A percentile compares a stretch with the other conserved stretches of the same genome.
These are phyloP conservation scores for Rhododendron griersonianum DNA, from an alignment of 148 eudicot species.

Conservation along the genomic window DNA sequence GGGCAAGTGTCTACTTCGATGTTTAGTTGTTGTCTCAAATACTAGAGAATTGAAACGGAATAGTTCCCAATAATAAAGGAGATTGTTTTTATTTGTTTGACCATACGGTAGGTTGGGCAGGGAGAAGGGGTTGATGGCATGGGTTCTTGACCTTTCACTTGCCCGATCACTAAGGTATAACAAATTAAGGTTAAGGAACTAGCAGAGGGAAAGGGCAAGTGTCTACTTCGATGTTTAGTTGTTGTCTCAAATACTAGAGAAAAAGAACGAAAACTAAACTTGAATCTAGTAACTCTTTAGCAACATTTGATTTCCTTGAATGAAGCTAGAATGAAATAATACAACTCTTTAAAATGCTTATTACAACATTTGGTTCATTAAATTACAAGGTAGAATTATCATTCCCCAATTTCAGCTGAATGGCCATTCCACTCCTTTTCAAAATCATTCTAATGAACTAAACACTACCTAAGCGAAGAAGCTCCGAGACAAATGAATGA, in stretches of 20 bases:
- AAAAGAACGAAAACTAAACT: neutral
- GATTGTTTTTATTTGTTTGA: no score
- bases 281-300: neutral
- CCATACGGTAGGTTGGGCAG: no score
- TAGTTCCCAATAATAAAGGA: no score
- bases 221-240: neutral
- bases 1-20: neutral
- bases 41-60: neutral
- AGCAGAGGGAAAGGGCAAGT: neutral
- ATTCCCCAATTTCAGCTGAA: neutral
- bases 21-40: neutral
- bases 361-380: neutral
- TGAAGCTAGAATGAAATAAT: neutral
- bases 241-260: neutral
- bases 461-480: neutral
- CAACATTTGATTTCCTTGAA: neutral
- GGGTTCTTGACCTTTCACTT: no score
- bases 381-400: neutral
- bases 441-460: neutral
- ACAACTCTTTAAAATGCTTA: neutral
- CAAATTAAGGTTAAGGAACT: neutral
- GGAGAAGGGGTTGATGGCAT: no score
- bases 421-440: neutral
- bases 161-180: neutral
- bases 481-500: no score